Percentiles rank a stretch among this genome's conserved stretches.
Conservation (phyloP, 208 protist genomes). For the Trichomonas vaginalis region DNA sequence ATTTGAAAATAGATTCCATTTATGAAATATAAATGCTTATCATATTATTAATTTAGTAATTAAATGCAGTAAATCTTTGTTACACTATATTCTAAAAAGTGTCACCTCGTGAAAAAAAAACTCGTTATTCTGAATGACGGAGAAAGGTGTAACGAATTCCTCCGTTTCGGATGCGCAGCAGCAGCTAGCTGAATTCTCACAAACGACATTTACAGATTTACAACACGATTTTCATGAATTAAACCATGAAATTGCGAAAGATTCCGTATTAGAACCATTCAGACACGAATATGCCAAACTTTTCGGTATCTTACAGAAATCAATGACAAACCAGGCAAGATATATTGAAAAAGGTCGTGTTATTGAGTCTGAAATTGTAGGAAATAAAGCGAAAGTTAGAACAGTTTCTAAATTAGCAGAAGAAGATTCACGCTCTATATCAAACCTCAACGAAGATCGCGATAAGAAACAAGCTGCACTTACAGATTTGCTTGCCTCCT, state of each 20-base stretch:
- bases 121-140: background rate
- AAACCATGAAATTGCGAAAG: constrained; percentile 17
- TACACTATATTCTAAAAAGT: too few relatives aligned
- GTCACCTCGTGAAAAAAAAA: too few relatives aligned
- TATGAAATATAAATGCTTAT: too few relatives aligned
- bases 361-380: background rate
- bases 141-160: background rate
- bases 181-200: background rate
- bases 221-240: constrained; percentile 5
- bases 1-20: too few relatives aligned
- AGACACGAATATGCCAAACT: background rate
- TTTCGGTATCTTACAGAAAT: background rate
- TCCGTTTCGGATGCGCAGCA: background rate
- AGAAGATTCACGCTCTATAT: background rate
- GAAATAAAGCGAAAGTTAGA: background rate
- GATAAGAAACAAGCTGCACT: background rate
- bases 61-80: too few relatives aligned
- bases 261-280: background rate
- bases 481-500: too few relatives aligned
- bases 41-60: too few relatives aligned
- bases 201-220: background rate
- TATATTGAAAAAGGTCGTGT: background rate
- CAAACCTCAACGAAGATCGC: background rate
- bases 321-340: background rate
- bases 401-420: background rate